Evolutionary conservation across 1,284 basidiomycete species (phyloP).

Genomic region (Ganoderma resinaceum): DNA sequence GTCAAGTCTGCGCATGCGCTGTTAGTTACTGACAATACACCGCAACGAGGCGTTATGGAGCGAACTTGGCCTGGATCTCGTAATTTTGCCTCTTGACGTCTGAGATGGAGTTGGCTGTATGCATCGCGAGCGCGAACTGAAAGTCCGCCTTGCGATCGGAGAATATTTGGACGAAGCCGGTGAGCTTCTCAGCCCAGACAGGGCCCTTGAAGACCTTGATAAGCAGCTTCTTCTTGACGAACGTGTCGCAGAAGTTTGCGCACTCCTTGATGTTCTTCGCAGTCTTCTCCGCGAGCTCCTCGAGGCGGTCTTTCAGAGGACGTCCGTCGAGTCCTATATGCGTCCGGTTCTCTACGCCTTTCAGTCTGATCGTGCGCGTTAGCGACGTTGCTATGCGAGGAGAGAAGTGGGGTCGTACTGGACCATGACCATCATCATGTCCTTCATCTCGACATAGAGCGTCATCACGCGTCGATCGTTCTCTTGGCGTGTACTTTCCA

Average conservation of each 20-base stretch:
- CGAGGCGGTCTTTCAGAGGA: slow-evolving; percentile 34
- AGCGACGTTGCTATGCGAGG: neutral
- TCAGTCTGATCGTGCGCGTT: slow-evolving; percentile 5
- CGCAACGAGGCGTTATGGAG: no score
- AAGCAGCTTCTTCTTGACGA: slow-evolving; percentile 39
- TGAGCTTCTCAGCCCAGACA: slow-evolving; percentile 46
- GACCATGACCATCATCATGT: slow-evolving; percentile 51
- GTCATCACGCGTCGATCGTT: slow-evolving; percentile 50
- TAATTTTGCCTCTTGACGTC: slow-evolving; percentile 41
- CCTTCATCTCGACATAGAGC: slow-evolving; percentile 35
- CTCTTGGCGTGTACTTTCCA: slow-evolving; percentile 47
- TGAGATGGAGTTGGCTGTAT: slow-evolving; percentile 44
- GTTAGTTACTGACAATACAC: neutral
- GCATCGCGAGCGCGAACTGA: slow-evolving; percentile 41
- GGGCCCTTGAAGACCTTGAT: slow-evolving; percentile 48
- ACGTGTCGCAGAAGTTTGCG: slow-evolving; percentile 43
- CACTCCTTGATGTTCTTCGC: slow-evolving; percentile 41
- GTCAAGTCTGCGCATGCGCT: slow-evolving; percentile 24
- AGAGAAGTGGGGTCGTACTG: slow-evolving; percentile 40
- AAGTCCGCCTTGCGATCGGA: slow-evolving; percentile 42
- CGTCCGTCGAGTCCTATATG: slow-evolving; percentile 31
- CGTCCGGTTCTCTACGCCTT: slow-evolving; percentile 21
- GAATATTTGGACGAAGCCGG: slow-evolving; percentile 43
- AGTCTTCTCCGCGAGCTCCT: slow-evolving; percentile 28
- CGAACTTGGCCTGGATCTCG: slow-evolving; percentile 34